These are phyloP conservation scores for Lomentospora prolificans DNA, from an alignment of 2,329 filamentous ascomycete species.

Conservation along the genomic window DNA sequence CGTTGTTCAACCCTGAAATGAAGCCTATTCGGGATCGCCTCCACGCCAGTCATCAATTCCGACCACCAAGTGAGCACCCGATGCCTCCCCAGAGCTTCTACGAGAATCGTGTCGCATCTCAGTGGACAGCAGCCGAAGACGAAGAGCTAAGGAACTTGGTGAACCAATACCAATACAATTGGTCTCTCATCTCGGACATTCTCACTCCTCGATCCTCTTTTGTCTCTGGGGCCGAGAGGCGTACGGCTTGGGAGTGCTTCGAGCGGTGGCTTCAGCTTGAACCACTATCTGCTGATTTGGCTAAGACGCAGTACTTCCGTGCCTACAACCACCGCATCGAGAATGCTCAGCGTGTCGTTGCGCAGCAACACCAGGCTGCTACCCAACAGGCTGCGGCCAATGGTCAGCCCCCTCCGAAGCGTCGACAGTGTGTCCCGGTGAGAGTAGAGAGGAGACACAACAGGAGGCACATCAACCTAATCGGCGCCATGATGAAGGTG, in stretches of 20 bases:
- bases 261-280: constrained; percentile 92
- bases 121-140: constrained; percentile 86
- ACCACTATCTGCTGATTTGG: constrained; percentile 84
- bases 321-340: constrained; percentile 53
- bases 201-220: constrained; percentile 66
- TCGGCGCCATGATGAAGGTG: constrained; percentile 91
- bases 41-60: constrained; percentile 84
- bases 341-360: constrained; percentile 44
- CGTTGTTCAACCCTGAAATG: constrained; percentile 82
- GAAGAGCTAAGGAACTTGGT: constrained; percentile 79
- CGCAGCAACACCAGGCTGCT: constrained; percentile 39
- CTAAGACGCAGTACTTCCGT: constrained; percentile 92
- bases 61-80: constrained; percentile 79
- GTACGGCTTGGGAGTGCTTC: constrained; percentile 97
- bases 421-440: constrained; percentile 65
- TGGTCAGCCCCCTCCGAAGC: constrained; percentile 26
- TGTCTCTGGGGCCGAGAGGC: constrained; percentile 75
- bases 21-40: constrained; percentile 82
- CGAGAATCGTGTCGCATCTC: constrained; percentile 74
- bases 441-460: constrained; percentile 80
- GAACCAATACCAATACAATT: constrained; percentile 92
- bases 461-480: constrained; percentile 75
- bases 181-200: constrained; percentile 84
- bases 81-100: constrained; percentile 92
- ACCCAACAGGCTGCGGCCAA: constrained; percentile 3